These are phyloP conservation scores for Exophiala sp. DNA, from an alignment of 2,329 filamentous ascomycete genomes.

Conservation along the genomic window DNA sequence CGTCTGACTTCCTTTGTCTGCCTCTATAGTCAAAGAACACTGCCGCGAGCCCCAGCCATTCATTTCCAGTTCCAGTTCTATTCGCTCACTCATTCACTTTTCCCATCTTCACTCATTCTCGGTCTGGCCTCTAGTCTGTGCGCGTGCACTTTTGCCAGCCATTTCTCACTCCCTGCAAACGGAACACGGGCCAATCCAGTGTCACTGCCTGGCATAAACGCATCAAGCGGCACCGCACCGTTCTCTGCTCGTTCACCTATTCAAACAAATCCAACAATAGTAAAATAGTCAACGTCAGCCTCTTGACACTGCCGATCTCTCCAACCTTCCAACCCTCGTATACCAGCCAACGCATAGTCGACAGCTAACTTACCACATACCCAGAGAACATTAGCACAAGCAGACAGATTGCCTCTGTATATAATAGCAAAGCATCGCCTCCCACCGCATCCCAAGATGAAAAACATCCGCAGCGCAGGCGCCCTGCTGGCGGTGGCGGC, in stretches of 20 bases:
- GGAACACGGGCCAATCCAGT: not conserved
- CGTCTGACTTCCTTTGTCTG: not conserved
- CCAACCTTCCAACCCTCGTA: conserved; percentile 22
- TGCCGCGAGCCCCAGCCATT: not conserved
- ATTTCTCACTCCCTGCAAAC: not conserved
- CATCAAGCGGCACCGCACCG: not conserved
- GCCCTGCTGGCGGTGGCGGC: conserved; percentile 10
- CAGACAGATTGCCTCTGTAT: not conserved
- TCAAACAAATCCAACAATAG: not conserved
- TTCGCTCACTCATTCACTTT: not conserved
- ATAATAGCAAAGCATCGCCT: not conserved
- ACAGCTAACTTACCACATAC: conserved; percentile 5
- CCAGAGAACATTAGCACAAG: not conserved
- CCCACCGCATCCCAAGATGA: conserved; percentile 9
- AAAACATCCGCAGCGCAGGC: conserved; percentile 10
- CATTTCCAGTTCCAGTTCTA: not conserved
- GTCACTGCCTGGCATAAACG: not conserved
- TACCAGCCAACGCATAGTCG: conserved; percentile 25
- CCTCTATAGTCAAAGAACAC: not conserved
- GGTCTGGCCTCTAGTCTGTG: not conserved
- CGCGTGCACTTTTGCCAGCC: not conserved
- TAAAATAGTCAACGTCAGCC: not conserved
- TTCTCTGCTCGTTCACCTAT: not conserved
- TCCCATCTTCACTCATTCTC: not conserved
- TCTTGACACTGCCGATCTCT: not conserved